Conservation (phyloP, 768 basidiomycete genomes). For the Russula brevipes region DNA sequence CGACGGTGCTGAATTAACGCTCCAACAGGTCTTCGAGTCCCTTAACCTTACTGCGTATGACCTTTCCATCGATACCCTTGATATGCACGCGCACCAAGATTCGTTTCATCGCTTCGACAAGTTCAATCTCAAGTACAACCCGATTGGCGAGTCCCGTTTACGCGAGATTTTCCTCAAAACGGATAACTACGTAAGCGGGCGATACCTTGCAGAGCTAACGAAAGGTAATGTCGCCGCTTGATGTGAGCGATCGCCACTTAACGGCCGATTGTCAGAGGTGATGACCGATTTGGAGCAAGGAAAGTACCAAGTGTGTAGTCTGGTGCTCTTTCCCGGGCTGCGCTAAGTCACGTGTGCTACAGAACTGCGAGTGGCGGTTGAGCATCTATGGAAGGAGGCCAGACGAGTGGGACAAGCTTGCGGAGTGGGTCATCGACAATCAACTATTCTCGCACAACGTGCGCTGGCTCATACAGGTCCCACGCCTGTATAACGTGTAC, state of each 20-base stretch:
- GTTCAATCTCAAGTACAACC: slow-evolving; percentile 97
- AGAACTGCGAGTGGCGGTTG: slow-evolving; percentile 97
- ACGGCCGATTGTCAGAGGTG: slow-evolving; percentile 55
- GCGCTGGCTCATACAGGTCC: slow-evolving; percentile 95
- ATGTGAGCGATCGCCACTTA: background rate
- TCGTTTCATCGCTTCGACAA: slow-evolving; percentile 99
- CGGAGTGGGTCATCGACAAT: slow-evolving; percentile 93
- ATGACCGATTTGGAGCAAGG: slow-evolving; percentile 98
- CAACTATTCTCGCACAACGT: slow-evolving; percentile 96
- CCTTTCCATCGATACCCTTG: slow-evolving; percentile 95
- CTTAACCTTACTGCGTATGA: slow-evolving; percentile 95
- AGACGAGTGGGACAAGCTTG: slow-evolving; percentile 97
- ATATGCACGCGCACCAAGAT: slow-evolving; percentile 99
- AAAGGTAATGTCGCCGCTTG: slow-evolving; percentile 49
- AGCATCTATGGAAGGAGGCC: slow-evolving; percentile 84
- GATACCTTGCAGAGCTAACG: slow-evolving; percentile 92
- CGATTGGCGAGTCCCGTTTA: slow-evolving; percentile 89
- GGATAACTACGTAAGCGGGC: slow-evolving; percentile 88
- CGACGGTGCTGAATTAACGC: slow-evolving; percentile 81
- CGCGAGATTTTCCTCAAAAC: slow-evolving; percentile 98
- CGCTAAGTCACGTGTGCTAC: background rate
- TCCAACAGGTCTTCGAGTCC: slow-evolving; percentile 94
- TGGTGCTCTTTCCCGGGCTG: background rate
- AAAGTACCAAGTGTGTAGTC: slow-evolving; percentile 80
- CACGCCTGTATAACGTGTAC: slow-evolving; percentile 92